These are phyloP conservation scores for Prinsepia uniflora DNA, from an alignment of 306 rosid genomes.

Conservation along the genomic window DNA sequence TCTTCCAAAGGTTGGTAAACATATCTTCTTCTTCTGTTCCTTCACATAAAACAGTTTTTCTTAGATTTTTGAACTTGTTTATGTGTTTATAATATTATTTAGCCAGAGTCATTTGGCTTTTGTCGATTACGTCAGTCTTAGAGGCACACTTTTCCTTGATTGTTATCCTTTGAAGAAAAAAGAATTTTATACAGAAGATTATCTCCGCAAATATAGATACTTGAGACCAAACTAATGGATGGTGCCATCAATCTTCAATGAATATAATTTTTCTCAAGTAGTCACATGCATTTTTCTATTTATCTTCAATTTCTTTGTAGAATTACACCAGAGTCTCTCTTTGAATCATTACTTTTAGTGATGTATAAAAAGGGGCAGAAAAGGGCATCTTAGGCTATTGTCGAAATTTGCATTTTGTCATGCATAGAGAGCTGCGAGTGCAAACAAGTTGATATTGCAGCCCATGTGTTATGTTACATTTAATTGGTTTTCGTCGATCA, in stretches of 20 bases:
- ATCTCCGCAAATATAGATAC: background rate
- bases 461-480: background rate
- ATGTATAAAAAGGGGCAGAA: too few relatives aligned
- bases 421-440: too few relatives aligned
- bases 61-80: constrained; percentile 12
- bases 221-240: too few relatives aligned
- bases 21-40: constrained; percentile 8
- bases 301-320: too few relatives aligned
- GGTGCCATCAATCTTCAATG: too few relatives aligned
- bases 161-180: background rate
- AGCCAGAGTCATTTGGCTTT: background rate
- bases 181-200: background rate
- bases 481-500: too few relatives aligned
- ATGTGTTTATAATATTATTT: background rate
- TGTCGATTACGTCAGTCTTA: background rate
- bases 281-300: too few relatives aligned
- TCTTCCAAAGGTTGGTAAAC: constrained; percentile 84
- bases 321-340: too few relatives aligned
- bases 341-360: too few relatives aligned
- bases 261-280: too few relatives aligned
- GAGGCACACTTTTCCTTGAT: background rate
- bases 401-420: too few relatives aligned
- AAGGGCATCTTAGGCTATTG: too few relatives aligned
- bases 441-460: background rate
- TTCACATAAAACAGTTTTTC: background rate